Base-by-base conservation (phyloP, 208 protist genomes). In the Wallacemonas sp. region DNA sequence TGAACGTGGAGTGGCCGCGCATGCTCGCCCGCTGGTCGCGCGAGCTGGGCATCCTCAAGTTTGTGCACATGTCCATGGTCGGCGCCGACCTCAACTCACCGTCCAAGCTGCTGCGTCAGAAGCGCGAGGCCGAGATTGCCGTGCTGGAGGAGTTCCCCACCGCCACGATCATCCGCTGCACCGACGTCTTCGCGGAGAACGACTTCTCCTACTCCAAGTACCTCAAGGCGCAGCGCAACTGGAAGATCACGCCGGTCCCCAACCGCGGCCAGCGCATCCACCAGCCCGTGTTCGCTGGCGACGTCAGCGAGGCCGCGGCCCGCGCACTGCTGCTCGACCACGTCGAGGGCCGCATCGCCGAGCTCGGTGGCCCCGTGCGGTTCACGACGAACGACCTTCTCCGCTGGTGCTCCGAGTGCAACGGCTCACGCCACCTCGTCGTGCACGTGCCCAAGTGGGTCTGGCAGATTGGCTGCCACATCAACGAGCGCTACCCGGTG, bases 121-220 rank as follows among this genome's bases (percentile, higher is more conserved):
- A 96, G 75, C 80, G 85, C 23, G 71, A 79, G 68, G 85, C 90
- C 32, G 87, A 96, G 75, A 48, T 93, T 26, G 90, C 90, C 9
- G 90, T 96, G 74, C 74, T 96, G 61, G 87, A 96, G 64, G 87
- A 96, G 72, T 96, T 94, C 67, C 90, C 90, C n/a, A 91, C 85
- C 29, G 90, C 90, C 38, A 96, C 90, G 24, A 96, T 96, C 41
- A 93, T 96, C 56, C 87, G 87, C 26, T 70, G 76, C 46, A 96
- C 90, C 9, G 90, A 96, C 70, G 88, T 94, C 33, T 96, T 96
- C 57, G 56, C 80, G 44, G 87, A 96, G 69, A 91, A 90, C 60
- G 90, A 96, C 73, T 93, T 89, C 68, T 81, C 66, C 62, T 96
- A 96, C 78, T 88, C 83, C 52, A 92, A 90, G 58, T 96, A 96